Percentiles rank a stretch among this genome's conserved stretches.
These are phyloP conservation scores for Quercus bicolor DNA, from an alignment of 306 rosid species.

Conservation along the genomic window DNA sequence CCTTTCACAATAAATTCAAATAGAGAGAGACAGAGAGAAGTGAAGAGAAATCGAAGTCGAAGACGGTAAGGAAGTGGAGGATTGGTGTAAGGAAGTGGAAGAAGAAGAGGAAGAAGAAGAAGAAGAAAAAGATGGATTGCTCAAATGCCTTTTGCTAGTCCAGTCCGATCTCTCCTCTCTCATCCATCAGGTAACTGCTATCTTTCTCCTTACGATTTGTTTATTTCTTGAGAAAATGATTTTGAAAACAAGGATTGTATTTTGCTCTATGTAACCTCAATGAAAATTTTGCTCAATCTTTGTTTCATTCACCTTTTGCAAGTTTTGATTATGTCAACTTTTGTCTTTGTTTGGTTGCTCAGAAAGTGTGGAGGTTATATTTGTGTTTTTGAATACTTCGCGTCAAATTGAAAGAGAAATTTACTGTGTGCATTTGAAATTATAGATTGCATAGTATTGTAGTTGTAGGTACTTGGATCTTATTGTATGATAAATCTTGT, in stretches of 20 bases:
- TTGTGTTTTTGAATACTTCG: background rate
- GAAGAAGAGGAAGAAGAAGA: too few species aligned
- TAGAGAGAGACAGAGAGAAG: background rate
- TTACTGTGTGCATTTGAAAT: too few species aligned
- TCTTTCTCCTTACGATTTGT: background rate
- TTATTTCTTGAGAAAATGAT: background rate
- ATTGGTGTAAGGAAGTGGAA: background rate
- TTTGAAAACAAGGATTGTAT: background rate
- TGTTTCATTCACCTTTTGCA: too few species aligned
- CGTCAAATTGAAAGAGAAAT: too few species aligned
- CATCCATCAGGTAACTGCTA: conserved; percentile 40
- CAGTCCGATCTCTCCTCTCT: conserved; percentile 61
- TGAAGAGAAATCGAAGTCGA: too few species aligned
- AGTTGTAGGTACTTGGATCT: too few species aligned
- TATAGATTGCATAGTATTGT: too few species aligned
- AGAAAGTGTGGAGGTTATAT: too few species aligned
- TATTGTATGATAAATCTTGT: too few species aligned
- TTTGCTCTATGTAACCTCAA: background rate
- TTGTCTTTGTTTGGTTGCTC: too few species aligned
- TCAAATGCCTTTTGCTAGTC: conserved; percentile 48
- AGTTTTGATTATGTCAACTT: too few species aligned
- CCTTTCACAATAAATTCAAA: conserved; percentile 24
- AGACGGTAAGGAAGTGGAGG: background rate
- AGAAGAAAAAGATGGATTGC: conserved; percentile 7
- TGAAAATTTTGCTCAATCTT: too few species aligned